Evolutionary conservation across 1,284 basidiomycete species (phyloP), one percentile per base, ranked within the genome.

Genomic region (Stereum hirsutum): DNA sequence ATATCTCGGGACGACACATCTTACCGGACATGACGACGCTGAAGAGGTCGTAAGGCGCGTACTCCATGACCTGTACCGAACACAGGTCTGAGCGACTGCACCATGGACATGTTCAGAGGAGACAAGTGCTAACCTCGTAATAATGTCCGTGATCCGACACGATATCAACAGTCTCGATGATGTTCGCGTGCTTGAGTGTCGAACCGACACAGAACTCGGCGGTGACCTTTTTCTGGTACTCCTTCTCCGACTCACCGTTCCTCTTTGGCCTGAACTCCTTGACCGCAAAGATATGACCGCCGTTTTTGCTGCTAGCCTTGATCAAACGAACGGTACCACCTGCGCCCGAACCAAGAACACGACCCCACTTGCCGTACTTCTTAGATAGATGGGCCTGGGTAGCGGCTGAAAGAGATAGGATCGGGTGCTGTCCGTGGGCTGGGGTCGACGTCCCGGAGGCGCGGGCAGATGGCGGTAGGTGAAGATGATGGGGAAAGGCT

Each of bases 321-420:
- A 99, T 96, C 49, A 99, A 75, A 35, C 96, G 80, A 32, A 99
- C 96, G 0, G 96, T 99, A 24, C 96, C 96, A 30, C 96, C 96
- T 1, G 96, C 96, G 36, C 96, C 96, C 10, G 87, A 90, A 12
- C 96, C 96, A 11, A 99, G 78, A 11, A 95, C 81, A 45, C 90
- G 83, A 42, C 95, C 96, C 90, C 95, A 98, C 62, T 99, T 99
- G 51, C 96, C 96, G 57, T 99, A 99, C 74, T 98, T 98, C 69
- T 99, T 98, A 35, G 88, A 73, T 46, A 99, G 70, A 59, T 96
- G 91, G 4, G 91, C 91, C 47, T 97, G 89, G 0, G 88, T 91
- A 0, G 86, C 89, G 47, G 84, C 78, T 21, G 83, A 81, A 20
- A 91, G 72, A 19, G 62, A 62, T 21, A 55, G 53, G 39, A 59